Evolutionary conservation across 306 rosid genomes (phyloP), one percentile per base, ranked within the genome.

Genomic region (Rubus idaeus): DNA sequence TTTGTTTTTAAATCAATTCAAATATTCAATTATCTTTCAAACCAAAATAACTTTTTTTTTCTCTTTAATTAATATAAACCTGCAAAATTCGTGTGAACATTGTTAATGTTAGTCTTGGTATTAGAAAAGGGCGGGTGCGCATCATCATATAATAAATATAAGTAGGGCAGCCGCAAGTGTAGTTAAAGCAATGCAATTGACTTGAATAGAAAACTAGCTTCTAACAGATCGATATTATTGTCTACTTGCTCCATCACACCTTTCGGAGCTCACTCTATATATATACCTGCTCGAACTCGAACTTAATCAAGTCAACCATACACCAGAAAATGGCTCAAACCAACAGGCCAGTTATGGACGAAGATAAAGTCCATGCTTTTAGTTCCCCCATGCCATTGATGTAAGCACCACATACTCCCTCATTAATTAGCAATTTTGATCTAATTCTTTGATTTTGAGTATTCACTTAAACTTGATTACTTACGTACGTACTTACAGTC

Each of bases 121-220:
- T 70, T 50, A 35, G 61, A 35, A 70, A 50, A 40, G 13, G 55
- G 45, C 26, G 26, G 26, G 26, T 23, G 26, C 20, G 37, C 6
- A 14, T 30, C 40, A 57, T 74, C 77, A 39, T 16, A 21, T 1
- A 58, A 58, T 58, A 58, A 58, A 26, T 60, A 58, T 74, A 55
- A 44, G 80, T 41, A 52, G 56, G 35, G 72, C 46, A 68, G 79
- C 83, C 83, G 75, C 52, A 44, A 74, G 52, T 66, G 45, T 42
- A 60, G 83, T 67, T 74, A 65, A 65, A 37, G 21, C 46, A 14
- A 20, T 46, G 18, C 16, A 47, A 12, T 47, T n/a, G 44, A 49
- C 39, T 35, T 50, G 2, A 12, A 51, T 30, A 8, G 18, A 50
- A 70, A 17, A 45, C 13, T 52, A 14, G 5, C 12, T 23, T 12